Percentiles rank a stretch among this genome's conserved stretches.
Evolutionary conservation across 805 yeast species (phyloP).

Genomic region (Lachancea meyersii): DNA sequence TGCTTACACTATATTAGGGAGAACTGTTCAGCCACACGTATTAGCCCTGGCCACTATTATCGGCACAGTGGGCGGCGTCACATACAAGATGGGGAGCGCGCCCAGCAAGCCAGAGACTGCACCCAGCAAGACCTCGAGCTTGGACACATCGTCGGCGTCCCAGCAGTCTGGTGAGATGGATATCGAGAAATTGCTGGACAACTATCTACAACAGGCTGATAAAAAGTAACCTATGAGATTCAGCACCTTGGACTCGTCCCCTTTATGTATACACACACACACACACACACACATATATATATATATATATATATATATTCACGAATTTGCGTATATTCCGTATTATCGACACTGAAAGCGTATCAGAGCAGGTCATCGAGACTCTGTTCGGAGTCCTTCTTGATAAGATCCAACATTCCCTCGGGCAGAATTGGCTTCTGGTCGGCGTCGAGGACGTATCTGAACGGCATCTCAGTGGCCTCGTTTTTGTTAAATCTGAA

Average conservation of each 20-base stretch:
- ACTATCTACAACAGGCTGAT: constrained; percentile 14
- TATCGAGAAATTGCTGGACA: constrained; percentile 24
- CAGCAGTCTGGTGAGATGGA: constrained; percentile 17
- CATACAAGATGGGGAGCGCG: constrained; percentile 11
- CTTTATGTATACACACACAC: no score
- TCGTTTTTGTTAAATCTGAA: constrained; percentile 81
- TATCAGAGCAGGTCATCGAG: constrained; percentile 52
- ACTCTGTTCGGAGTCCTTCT: constrained; percentile 77
- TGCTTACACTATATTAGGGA: constrained; percentile 80
- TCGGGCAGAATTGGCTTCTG: constrained; percentile 80
- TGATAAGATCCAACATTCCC: constrained; percentile 85
- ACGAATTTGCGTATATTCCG: not conserved
- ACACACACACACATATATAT: no score
- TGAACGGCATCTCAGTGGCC: constrained; percentile 95
- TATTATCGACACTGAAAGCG: not conserved
- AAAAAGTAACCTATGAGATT: not conserved
- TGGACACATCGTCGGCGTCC: constrained; percentile 3
- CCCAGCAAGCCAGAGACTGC: constrained; percentile 5
- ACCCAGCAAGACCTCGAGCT: not conserved
- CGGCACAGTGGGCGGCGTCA: constrained; percentile 19
- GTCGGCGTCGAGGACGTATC: constrained; percentile 63
- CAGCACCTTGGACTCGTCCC: not conserved
- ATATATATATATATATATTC: constrained; percentile 1
- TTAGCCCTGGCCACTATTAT: constrained; percentile 66
- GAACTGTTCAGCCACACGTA: constrained; percentile 74